A percentile compares a stretch with the other conserved stretches of the same genome.
Conservation (phyloP, 192 early-diverging fungal genomes). For the Gryganskiella cystojenkinii region DNA sequence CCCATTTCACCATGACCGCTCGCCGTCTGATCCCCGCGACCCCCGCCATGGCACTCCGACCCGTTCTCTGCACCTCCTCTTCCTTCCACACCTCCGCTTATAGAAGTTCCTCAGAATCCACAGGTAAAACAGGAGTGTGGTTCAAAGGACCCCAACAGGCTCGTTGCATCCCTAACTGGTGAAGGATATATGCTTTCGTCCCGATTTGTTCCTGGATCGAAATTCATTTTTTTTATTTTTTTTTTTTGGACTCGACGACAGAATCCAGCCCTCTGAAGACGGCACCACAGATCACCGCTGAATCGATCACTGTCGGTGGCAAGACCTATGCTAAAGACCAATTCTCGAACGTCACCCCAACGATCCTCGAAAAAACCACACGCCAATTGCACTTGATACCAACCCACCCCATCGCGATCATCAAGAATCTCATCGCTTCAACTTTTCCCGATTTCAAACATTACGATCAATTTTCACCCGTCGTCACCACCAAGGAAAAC, state of each 20-base stretch:
- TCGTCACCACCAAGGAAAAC: slow-evolving; percentile 86
- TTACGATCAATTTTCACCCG: slow-evolving; percentile 77
- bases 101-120: slow-evolving; percentile 12
- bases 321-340: slow-evolving; percentile 62
- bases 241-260: no score
- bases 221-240: no score
- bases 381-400: slow-evolving; percentile 81
- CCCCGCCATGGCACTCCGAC: slow-evolving; percentile 12
- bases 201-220: no score
- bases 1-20: slow-evolving; percentile 10
- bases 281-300: slow-evolving; percentile 31
- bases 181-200: no score
- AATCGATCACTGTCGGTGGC: slow-evolving; percentile 52
- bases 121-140: slow-evolving; percentile 13
- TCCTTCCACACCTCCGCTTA: slow-evolving; percentile 35
- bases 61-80: slow-evolving; percentile 16
- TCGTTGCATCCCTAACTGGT: no score
- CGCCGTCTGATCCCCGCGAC: background rate
- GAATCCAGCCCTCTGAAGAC: slow-evolving; percentile 23
- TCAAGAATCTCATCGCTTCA: slow-evolving; percentile 81
- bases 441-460: slow-evolving; percentile 76
- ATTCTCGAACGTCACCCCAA: slow-evolving; percentile 82
- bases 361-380: slow-evolving; percentile 79
- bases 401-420: slow-evolving; percentile 89
- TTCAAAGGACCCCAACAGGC: background rate